Evolutionary conservation across 768 basidiomycete species (phyloP).

Genomic region (Rhizopogon sp.): DNA sequence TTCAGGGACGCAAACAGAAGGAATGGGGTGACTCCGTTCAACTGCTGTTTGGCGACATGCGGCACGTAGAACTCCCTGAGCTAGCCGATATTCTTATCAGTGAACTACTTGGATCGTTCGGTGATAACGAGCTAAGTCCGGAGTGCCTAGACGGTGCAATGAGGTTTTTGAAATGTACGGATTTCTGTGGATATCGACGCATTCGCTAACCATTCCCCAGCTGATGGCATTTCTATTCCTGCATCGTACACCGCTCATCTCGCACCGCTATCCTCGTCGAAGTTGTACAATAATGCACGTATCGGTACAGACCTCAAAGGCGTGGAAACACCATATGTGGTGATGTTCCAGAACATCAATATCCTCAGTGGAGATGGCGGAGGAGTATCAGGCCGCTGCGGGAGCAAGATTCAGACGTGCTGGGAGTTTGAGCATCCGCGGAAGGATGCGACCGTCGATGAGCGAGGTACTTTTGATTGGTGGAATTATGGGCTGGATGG

Average conservation of each 20-base stretch:
- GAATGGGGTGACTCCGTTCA: conserved; percentile 84
- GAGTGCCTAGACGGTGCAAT: conserved; percentile 96
- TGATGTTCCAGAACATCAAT: conserved; percentile 95
- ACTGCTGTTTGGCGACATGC: conserved; percentile 94
- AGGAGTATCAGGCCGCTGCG: conserved; percentile 61
- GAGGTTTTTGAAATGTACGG: conserved; percentile 83
- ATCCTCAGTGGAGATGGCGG: conserved; percentile 76
- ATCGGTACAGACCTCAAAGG: conserved; percentile 62
- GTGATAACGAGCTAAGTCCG: conserved; percentile 97
- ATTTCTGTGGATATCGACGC: neutral
- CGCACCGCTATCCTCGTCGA: conserved; percentile 91
- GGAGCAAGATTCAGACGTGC: conserved; percentile 85
- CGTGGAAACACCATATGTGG: conserved; percentile 94
- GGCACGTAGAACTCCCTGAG: conserved; percentile 76
- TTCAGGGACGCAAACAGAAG: conserved; percentile 73
- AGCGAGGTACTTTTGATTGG: conserved; percentile 43
- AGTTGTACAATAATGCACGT: conserved; percentile 81
- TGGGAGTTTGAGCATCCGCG: conserved; percentile 98
- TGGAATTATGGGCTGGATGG: conserved; percentile 1
- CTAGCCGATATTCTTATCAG: conserved; percentile 90
- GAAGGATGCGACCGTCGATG: conserved; percentile 69
- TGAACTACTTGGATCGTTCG: conserved; percentile 95
- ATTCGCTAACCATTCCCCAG: conserved; percentile 36
- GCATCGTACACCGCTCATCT: conserved; percentile 94
- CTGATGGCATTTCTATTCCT: conserved; percentile 92